phyloP scores from a whole-genome alignment of 148 eudicot genomes.

The Cornus controversa region DNA sequence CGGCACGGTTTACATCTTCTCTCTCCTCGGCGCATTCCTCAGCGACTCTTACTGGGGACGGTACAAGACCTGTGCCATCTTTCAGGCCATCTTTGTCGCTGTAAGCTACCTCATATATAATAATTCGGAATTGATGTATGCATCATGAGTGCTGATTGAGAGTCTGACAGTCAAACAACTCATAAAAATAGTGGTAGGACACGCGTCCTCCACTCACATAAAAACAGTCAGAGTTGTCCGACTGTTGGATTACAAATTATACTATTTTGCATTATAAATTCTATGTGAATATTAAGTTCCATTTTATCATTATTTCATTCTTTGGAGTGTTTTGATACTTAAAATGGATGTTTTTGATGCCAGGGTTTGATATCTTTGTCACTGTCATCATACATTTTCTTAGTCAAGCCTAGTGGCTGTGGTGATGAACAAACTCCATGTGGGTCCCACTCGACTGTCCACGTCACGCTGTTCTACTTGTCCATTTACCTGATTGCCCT shows the following conservation, averaged over 20 bases:
- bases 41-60: constrained; percentile 87
- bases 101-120: constrained; percentile 31
- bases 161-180: too few species aligned
- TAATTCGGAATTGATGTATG: too few species aligned
- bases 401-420: constrained; percentile 60
- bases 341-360: neutral
- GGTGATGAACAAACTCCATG: constrained; percentile 51
- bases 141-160: too few species aligned
- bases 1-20: constrained; percentile 70
- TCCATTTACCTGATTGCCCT: constrained; percentile 68
- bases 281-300: too few species aligned
- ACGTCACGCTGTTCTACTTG: constrained; percentile 41
- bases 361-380: constrained; percentile 63
- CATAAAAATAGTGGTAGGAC: too few species aligned
- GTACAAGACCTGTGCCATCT: constrained; percentile 68
- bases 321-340: too few species aligned
- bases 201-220: too few species aligned
- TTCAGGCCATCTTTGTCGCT: constrained; percentile 61
- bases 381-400: constrained; percentile 56
- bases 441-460: constrained; percentile 37
- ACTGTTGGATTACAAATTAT: too few species aligned
- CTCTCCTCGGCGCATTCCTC: constrained; percentile 72
- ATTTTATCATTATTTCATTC: too few species aligned
- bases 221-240: too few species aligned
- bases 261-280: too few species aligned